Evolutionary conservation across 2,329 filamentous ascomycete genomes (phyloP).

Genomic region (Fusarium sp.): DNA sequence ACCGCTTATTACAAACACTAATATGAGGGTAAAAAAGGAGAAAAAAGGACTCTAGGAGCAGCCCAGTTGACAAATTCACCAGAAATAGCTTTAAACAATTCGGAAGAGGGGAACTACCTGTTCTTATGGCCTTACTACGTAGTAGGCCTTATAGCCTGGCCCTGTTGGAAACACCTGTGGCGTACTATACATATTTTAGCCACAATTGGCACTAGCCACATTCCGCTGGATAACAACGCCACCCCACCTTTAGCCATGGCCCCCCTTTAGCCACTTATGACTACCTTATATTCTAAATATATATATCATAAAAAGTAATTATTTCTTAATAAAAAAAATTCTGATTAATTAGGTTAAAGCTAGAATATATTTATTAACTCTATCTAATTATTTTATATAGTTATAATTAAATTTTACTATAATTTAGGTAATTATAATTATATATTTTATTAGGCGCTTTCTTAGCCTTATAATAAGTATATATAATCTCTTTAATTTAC

Average conservation of each 20-base stretch:
- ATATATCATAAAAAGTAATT: background rate
- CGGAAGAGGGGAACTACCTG: no score
- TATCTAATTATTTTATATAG: background rate
- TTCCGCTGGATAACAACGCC: background rate
- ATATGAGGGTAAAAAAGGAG: no score
- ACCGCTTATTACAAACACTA: no score
- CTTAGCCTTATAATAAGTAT: background rate
- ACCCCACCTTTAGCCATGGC: background rate
- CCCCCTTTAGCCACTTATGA: background rate
- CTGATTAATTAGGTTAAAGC: background rate
- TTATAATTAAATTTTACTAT: background rate
- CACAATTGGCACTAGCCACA: no score
- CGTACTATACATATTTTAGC: no score
- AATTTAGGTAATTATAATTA: background rate
- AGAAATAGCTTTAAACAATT: no score
- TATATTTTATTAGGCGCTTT: background rate
- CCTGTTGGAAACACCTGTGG: no score
- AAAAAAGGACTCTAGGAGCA: no score
- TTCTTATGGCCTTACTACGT: no score
- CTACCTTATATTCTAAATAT: background rate
- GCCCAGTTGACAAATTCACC: no score
- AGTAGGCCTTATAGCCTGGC: no score
- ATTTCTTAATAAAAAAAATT: background rate
- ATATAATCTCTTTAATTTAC: background rate
- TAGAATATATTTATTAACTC: background rate